phyloP scores from a whole-genome alignment of 495 filamentous ascomycete genomes.

The Pseudoneurospora amorphoporcata region DNA sequence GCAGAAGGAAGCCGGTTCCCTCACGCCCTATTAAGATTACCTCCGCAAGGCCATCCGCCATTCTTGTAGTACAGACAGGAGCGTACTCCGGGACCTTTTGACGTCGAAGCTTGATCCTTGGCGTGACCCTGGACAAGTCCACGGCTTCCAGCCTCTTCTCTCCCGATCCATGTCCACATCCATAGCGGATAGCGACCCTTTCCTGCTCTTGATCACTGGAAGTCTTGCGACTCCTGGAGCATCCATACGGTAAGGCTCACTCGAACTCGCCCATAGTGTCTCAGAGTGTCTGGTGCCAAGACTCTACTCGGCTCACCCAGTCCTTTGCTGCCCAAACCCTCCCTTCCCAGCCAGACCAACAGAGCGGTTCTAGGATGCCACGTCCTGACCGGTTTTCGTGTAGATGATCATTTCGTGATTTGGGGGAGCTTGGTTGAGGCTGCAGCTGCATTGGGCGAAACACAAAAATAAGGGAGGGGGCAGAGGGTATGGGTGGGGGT shows the following conservation, averaged over 20 bases:
- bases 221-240: background rate
- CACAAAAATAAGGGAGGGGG: background rate
- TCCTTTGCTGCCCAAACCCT: background rate
- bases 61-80: conserved; percentile 31
- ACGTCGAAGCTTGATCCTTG: conserved; percentile 11
- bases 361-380: background rate
- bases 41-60: conserved; percentile 25
- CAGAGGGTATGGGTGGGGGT: background rate
- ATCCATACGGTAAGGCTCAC: background rate
- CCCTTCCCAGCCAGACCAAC: background rate
- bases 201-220: conserved; percentile 3
- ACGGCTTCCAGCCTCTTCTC: conserved; percentile 13
- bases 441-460: background rate
- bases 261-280: background rate
- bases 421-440: background rate
- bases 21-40: conserved; percentile 36
- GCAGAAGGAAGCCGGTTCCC: conserved; percentile 16
- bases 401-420: background rate
- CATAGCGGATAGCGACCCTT: conserved; percentile 1
- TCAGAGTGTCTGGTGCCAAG: background rate
- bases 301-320: background rate
- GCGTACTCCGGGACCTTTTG: conserved; percentile 18
- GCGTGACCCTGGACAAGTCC: conserved; percentile 3
- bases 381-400: background rate
- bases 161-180: conserved; percentile 8